Evolutionary conservation across 352 stramenopile genomes (phyloP).

Genomic region (Pythium dissimile): DNA sequence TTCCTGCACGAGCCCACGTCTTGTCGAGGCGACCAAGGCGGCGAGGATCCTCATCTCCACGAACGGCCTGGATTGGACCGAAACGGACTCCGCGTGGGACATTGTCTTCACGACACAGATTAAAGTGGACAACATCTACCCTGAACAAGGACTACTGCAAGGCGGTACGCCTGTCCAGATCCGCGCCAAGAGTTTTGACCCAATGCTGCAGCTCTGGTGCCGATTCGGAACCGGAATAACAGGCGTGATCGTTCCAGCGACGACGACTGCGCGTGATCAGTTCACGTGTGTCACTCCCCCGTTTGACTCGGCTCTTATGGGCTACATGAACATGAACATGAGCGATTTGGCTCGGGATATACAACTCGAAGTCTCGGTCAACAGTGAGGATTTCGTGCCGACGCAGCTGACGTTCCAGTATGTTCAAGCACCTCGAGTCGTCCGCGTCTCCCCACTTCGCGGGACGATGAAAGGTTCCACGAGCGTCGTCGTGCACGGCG

Average conservation of each 20-base stretch:
- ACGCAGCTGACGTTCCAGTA: slow-evolving; percentile 55
- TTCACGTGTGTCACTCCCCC: slow-evolving; percentile 41
- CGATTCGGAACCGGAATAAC: slow-evolving; percentile 42
- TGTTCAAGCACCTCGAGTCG: slow-evolving; percentile 31
- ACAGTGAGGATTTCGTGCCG: slow-evolving; percentile 65
- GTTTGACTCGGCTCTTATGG: slow-evolving; percentile 22
- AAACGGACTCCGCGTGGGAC: neutral
- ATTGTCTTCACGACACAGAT: slow-evolving; percentile 28
- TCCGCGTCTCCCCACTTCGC: slow-evolving; percentile 37
- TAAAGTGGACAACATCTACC: slow-evolving; percentile 43
- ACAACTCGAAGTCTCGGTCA: slow-evolving; percentile 44
- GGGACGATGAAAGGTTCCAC: slow-evolving; percentile 56
- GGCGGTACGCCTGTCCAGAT: slow-evolving; percentile 61
- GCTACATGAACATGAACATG: neutral
- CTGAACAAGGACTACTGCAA: slow-evolving; percentile 30
- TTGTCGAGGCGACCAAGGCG: slow-evolving; percentile 17
- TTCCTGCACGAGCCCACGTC: slow-evolving; percentile 36
- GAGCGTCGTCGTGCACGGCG: slow-evolving; percentile 41
- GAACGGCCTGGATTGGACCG: slow-evolving; percentile 39
- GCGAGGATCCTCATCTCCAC: slow-evolving; percentile 42
- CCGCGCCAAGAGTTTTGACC: slow-evolving; percentile 48
- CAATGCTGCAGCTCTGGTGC: slow-evolving; percentile 40
- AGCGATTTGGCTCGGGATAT: neutral
- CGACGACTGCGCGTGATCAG: slow-evolving; percentile 20
- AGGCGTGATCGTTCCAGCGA: slow-evolving; percentile 26